phyloP scores from a whole-genome alignment of 163 green algal genomes.

The Chlamydomonas reinhardtii region DNA sequence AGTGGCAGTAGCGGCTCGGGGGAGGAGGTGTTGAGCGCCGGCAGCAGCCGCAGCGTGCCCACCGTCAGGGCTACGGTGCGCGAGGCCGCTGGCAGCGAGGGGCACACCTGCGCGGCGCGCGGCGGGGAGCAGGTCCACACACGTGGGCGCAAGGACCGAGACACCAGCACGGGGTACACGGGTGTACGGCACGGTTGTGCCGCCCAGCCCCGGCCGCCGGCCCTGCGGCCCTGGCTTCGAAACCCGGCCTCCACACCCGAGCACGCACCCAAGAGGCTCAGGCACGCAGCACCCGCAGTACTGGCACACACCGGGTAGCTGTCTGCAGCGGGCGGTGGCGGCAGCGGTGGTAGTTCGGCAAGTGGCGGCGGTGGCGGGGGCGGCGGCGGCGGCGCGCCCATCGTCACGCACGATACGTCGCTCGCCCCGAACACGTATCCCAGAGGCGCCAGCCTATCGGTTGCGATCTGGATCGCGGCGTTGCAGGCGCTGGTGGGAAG shows the following conservation, averaged over 20 bases:
- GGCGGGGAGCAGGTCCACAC: no score
- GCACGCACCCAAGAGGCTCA: no score
- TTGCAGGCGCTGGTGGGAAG: neutral
- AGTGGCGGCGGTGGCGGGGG: neutral
- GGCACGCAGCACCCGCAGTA: neutral
- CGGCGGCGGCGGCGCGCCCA: neutral
- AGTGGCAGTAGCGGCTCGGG: neutral
- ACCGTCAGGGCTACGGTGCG: neutral
- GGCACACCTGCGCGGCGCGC: neutral
- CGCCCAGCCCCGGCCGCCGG: neutral
- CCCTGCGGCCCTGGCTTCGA: no score
- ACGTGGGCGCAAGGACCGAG: no score
- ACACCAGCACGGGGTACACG: no score
- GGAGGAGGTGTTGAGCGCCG: neutral
- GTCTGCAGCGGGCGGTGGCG: neutral
- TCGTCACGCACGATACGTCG: neutral
- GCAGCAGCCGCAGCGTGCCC: neutral
- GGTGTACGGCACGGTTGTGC: no score
- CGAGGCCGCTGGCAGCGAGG: neutral
- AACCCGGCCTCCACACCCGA: no score
- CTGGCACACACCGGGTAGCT: neutral
- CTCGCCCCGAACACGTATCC: neutral
- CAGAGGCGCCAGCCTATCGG: constrained; percentile 13
- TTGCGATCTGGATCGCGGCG: constrained; percentile 3
- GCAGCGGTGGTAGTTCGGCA: neutral